phyloP scores from a whole-genome alignment of 208 protist genomes.

The Giardia duodenalis region DNA sequence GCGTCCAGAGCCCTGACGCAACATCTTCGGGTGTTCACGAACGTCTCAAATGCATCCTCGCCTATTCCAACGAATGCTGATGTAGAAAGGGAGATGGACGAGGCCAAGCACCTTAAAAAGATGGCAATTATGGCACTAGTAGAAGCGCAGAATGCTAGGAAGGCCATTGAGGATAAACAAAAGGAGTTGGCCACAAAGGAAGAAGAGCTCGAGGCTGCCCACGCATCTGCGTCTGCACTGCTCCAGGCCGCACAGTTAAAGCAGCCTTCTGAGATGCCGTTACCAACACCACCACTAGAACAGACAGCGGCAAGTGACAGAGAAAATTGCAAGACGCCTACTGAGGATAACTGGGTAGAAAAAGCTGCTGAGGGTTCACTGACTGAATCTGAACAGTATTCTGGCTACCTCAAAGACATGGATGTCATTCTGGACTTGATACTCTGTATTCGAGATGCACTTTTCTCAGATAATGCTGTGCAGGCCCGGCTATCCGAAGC shows the following conservation, averaged over 20 bases:
- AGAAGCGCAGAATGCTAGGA: no score
- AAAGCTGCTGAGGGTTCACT: no score
- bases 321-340: no score
- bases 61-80: not conserved
- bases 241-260: no score
- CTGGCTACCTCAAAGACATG: not conserved
- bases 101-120: not conserved
- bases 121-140: no score
- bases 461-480: not conserved
- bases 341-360: no score
- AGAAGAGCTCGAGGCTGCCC: not conserved
- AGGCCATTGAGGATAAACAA: no score
- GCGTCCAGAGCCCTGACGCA: not conserved
- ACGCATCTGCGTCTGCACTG: not conserved
- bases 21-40: not conserved
- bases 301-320: not conserved
- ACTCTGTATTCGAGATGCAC: not conserved
- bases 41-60: no score
- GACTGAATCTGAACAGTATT: not conserved
- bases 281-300: not conserved
- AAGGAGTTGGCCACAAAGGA: not conserved
- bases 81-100: not conserved
- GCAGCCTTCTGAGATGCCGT: not conserved
- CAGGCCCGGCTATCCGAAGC: not conserved
- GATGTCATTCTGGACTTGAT: not conserved